Conservation (phyloP, 2,329 filamentous ascomycete species). For the Aureobasidium subglaciale region DNA sequence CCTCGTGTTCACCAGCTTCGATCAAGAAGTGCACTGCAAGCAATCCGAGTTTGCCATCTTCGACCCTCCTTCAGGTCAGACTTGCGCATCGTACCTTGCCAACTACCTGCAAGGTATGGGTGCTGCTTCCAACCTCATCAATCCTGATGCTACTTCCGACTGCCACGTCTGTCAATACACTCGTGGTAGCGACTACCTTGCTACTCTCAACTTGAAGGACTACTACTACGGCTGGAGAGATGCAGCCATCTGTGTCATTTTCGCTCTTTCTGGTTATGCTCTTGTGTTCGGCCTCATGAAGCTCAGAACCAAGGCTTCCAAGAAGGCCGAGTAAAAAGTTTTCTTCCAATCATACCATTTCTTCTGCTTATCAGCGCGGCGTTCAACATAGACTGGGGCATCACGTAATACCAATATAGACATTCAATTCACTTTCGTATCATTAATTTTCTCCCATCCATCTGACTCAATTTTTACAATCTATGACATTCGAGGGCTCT, state of each 20-base stretch:
- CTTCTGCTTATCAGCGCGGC: background rate
- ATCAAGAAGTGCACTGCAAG: slow-evolving; percentile 34
- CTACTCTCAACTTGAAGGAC: slow-evolving; percentile 51
- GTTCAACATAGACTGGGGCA: background rate
- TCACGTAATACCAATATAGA: background rate
- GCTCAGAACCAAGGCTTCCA: slow-evolving; percentile 34
- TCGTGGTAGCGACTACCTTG: slow-evolving; percentile 53
- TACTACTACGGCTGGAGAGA: slow-evolving; percentile 63
- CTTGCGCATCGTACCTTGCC: slow-evolving; percentile 52
- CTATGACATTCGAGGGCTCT: no score
- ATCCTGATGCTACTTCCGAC: slow-evolving; percentile 48
- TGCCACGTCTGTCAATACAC: slow-evolving; percentile 58
- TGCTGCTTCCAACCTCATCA: slow-evolving; percentile 43
- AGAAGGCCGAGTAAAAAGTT: slow-evolving; percentile 31
- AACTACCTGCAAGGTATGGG: slow-evolving; percentile 47
- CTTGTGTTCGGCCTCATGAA: slow-evolving; percentile 40
- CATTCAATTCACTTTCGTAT: background rate
- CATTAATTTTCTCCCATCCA: background rate
- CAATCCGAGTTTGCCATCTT: slow-evolving; percentile 35
- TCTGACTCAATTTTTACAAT: no score
- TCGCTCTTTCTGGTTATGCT: slow-evolving; percentile 49
- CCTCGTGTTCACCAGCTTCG: slow-evolving; percentile 35
- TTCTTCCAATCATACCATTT: background rate
- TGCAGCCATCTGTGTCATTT: slow-evolving; percentile 52
- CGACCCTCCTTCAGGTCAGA: slow-evolving; percentile 44